Percentiles rank a stretch among this genome's conserved stretches.
Conservation (phyloP, 805 yeast species). For the Saccharomyces kudriavzevii region DNA sequence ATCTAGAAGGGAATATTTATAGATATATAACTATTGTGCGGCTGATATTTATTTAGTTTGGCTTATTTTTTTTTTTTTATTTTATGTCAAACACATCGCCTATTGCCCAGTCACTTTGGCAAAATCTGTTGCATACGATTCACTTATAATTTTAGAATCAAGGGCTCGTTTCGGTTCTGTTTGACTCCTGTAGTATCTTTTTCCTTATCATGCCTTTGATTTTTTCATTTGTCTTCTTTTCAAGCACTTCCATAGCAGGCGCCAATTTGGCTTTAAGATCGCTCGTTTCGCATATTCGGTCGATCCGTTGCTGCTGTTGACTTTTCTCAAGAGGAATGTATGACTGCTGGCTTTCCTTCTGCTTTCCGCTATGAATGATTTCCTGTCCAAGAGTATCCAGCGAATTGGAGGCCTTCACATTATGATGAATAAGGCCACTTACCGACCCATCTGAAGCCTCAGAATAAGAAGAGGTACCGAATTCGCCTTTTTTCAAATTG, state of each 20-base stretch:
- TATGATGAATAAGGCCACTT: not conserved
- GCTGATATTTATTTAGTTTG: not conserved
- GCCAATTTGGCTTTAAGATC: not conserved
- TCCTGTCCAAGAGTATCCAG: not conserved
- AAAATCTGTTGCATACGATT: not conserved
- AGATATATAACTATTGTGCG: not conserved
- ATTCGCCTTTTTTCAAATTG: not conserved
- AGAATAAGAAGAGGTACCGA: too few species aligned
- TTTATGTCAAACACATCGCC: not conserved
- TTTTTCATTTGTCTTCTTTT: constrained; percentile 37
- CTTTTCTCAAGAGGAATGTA: not conserved
- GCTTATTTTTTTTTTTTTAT: not conserved
- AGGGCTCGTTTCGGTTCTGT: not conserved
- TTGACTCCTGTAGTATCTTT: constrained; percentile 11
- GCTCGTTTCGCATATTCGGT: not conserved
- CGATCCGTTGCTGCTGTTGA: not conserved
- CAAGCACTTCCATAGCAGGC: constrained; percentile 28
- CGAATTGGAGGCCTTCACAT: not conserved
- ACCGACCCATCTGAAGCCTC: not conserved
- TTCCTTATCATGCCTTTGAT: constrained; percentile 35
- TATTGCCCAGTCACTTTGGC: not conserved
- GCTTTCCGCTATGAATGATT: not conserved
- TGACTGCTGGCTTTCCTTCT: not conserved
- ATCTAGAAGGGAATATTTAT: not conserved
- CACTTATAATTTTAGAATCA: not conserved